Evolutionary conservation across 371 early-diverging fungal species (phyloP).

Genomic region (Mucor mucedo): DNA sequence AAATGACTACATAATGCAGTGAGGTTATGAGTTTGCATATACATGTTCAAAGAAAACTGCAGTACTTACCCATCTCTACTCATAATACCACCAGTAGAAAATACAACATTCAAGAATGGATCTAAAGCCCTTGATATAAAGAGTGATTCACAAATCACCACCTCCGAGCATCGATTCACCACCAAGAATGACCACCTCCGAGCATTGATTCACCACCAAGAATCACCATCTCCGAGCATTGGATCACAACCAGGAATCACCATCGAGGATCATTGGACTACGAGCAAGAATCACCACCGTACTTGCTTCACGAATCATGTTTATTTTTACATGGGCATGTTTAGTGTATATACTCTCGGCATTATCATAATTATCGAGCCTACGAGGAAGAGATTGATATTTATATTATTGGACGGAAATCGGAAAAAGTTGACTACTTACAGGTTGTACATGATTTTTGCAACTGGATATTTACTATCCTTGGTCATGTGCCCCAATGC

Average conservation of each 20-base stretch:
- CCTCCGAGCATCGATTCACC: too few relatives aligned
- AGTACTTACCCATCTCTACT: slow-evolving; percentile 14
- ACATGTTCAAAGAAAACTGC: slow-evolving; percentile 1
- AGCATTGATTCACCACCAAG: too few relatives aligned
- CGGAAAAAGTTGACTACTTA: slow-evolving; percentile 9
- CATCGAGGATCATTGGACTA: too few relatives aligned
- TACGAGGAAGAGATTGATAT: slow-evolving; percentile 6
- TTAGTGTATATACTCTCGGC: slow-evolving; percentile 1
- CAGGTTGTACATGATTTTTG: slow-evolving; percentile 17
- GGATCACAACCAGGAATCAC: too few relatives aligned
- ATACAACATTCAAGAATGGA: slow-evolving; percentile 10
- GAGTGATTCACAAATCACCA: too few relatives aligned
- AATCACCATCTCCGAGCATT: too few relatives aligned
- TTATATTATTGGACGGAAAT: slow-evolving; percentile 3
- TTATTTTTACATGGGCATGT: too few relatives aligned
- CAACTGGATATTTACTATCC: slow-evolving; percentile 4
- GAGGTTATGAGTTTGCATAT: slow-evolving; percentile 11
- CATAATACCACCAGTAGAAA: slow-evolving; percentile 10
- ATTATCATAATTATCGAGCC: slow-evolving; percentile 11
- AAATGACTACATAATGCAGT: slow-evolving; percentile 12
- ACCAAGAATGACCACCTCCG: too few relatives aligned
- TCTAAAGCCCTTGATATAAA: slow-evolving; percentile 13
- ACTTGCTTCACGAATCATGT: too few relatives aligned
- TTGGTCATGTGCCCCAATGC: slow-evolving; percentile 4
- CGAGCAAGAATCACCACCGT: too few relatives aligned